Percentiles rank a stretch among this genome's conserved stretches.
Conservation (phyloP, 1,139 yeast species). For the Blastobotrys illinoisensis region DNA sequence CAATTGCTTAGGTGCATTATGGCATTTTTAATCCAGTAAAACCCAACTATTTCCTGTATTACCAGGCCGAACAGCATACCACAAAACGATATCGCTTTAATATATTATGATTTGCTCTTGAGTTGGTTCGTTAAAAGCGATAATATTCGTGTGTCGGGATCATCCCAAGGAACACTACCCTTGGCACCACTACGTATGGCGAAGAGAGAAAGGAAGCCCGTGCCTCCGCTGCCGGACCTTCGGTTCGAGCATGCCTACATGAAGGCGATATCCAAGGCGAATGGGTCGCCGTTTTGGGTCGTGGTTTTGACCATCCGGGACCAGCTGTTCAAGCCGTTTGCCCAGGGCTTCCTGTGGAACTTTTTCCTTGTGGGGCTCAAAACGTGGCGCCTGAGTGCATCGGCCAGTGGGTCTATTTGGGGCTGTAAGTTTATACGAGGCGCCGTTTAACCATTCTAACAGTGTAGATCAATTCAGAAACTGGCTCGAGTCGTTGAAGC, state of each 20-base stretch:
- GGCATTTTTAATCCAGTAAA: no score
- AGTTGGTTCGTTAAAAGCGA: no score
- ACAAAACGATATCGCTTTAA: no score
- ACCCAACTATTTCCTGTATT: no score
- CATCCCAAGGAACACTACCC: neutral
- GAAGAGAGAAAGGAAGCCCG: conserved; percentile 3
- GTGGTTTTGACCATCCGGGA: conserved; percentile 31
- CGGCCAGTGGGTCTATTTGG: conserved; percentile 22
- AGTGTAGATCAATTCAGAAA: neutral
- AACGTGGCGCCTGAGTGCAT: conserved; percentile 36
- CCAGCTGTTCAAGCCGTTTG: conserved; percentile 34
- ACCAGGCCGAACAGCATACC: no score
- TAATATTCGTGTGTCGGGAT: neutral
- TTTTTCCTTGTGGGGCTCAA: conserved; percentile 36
- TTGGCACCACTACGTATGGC: neutral
- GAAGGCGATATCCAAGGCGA: conserved; percentile 29
- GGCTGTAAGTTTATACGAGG: conserved; percentile 27
- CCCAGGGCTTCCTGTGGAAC: conserved; percentile 52
- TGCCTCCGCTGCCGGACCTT: conserved; percentile 29
- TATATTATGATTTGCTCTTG: no score
- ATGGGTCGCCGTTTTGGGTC: conserved; percentile 27
- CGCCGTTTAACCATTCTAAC: neutral
- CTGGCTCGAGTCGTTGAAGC: neutral
- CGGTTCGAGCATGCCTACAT: conserved; percentile 30
- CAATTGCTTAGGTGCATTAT: no score